Evolutionary conservation across 805 yeast species (phyloP).

Genomic region (Yarrowia sp.): DNA sequence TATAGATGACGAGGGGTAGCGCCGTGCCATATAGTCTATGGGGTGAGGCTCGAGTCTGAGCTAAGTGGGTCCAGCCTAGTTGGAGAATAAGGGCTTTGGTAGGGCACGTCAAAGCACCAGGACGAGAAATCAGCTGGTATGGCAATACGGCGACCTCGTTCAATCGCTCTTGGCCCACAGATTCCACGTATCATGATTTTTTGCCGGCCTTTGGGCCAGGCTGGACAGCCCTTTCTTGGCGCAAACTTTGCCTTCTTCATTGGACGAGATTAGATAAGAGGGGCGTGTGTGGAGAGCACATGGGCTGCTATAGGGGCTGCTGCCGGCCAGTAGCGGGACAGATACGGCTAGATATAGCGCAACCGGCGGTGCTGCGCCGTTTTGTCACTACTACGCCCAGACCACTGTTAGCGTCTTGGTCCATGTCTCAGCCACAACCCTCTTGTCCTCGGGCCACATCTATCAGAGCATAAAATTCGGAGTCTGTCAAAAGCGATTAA

Average conservation of each 20-base stretch:
- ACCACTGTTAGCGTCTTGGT: too few relatives aligned
- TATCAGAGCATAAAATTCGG: not conserved
- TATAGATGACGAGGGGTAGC: too few relatives aligned
- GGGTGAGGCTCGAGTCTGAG: not conserved
- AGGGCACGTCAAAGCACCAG: too few relatives aligned
- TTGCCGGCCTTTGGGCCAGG: too few relatives aligned
- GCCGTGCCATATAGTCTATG: not conserved
- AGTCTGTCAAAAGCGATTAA: not conserved
- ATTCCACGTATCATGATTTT: too few relatives aligned
- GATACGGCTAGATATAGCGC: not conserved
- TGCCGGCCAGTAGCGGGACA: not conserved
- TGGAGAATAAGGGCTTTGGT: too few relatives aligned
- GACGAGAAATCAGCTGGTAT: too few relatives aligned
- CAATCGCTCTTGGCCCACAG: too few relatives aligned
- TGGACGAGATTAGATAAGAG: slow-evolving; percentile 12
- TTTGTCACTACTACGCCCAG: not conserved
- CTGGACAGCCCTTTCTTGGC: slow-evolving; percentile 21
- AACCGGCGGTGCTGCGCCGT: too few relatives aligned
- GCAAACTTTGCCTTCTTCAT: slow-evolving; percentile 9
- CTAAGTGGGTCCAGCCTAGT: slow-evolving; percentile 2
- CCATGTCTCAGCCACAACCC: slow-evolving; percentile 21
- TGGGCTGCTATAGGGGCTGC: too few relatives aligned
- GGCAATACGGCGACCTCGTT: too few relatives aligned
- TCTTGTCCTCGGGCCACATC: slow-evolving; percentile 15
- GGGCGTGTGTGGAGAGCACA: too few relatives aligned